A percentile compares a stretch with the other conserved stretches of the same genome.
Conservation (phyloP, 2,329 filamentous ascomycete species). For the Calonectria multiphialidica region DNA sequence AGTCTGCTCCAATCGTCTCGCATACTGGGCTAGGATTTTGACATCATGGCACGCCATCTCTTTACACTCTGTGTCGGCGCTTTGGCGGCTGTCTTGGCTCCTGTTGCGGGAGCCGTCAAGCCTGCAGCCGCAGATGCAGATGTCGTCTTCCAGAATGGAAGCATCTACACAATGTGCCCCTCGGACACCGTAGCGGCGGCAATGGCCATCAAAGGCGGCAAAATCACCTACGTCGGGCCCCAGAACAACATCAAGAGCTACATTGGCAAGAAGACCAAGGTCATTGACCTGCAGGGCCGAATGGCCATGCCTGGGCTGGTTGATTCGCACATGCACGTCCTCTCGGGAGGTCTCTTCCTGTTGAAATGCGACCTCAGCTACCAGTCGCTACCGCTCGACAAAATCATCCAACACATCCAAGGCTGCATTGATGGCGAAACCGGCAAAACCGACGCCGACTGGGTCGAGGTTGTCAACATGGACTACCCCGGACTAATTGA, state of each 20-base stretch:
- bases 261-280: slow-evolving; percentile 40
- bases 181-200: slow-evolving; percentile 28
- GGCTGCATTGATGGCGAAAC: slow-evolving; percentile 39
- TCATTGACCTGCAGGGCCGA: slow-evolving; percentile 42
- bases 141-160: slow-evolving; percentile 43
- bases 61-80: slow-evolving; percentile 26
- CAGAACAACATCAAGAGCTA: slow-evolving; percentile 31
- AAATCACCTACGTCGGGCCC: slow-evolving; percentile 37
- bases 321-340: slow-evolving; percentile 44
- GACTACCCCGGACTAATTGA: slow-evolving; percentile 38
- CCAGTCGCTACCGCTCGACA: slow-evolving; percentile 35
- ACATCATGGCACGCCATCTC: not conserved
- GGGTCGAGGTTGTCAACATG: slow-evolving; percentile 44
- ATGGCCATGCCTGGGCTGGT: slow-evolving; percentile 47
- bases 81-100: slow-evolving; percentile 28
- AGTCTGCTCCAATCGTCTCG: not conserved
- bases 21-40: too few species aligned
- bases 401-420: slow-evolving; percentile 37
- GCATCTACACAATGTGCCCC: slow-evolving; percentile 40
- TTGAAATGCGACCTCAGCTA: slow-evolving; percentile 45
- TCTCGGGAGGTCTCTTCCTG: slow-evolving; percentile 38
- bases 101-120: slow-evolving; percentile 11
- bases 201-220: slow-evolving; percentile 36
- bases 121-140: slow-evolving; percentile 28
- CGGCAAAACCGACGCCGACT: slow-evolving; percentile 36